Conservation (phyloP, 2,329 filamentous ascomycete genomes). For the Sporothrix dimorphospora region DNA sequence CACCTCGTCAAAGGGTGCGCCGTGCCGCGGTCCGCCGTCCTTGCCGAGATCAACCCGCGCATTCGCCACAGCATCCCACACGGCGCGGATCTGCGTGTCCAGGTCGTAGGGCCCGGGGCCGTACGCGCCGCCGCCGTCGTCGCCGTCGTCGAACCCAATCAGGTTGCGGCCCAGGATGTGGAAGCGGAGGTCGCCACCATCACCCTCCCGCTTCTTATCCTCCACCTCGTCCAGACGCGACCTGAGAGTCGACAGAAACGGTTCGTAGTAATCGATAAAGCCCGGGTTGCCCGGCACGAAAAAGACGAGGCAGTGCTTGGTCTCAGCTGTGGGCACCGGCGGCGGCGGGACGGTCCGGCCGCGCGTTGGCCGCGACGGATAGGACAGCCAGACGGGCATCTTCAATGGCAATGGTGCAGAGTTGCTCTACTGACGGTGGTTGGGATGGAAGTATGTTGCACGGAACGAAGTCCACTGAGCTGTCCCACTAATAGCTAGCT, state of each 20-base stretch:
- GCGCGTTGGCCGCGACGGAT: slow-evolving; percentile 25
- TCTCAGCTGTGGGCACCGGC: not conserved
- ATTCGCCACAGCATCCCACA: slow-evolving; percentile 46
- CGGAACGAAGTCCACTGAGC: not conserved
- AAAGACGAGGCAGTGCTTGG: slow-evolving; percentile 58
- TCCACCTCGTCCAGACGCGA: slow-evolving; percentile 53
- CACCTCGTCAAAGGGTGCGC: slow-evolving; percentile 57
- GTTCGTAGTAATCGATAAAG: slow-evolving; percentile 71
- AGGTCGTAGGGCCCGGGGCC: slow-evolving; percentile 53
- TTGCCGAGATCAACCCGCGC: slow-evolving; percentile 35
- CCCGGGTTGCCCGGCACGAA: slow-evolving; percentile 79
- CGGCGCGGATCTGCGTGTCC: slow-evolving; percentile 55
- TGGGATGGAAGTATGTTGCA: not conserved
- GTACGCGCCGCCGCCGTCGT: slow-evolving; percentile 50
- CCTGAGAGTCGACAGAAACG: slow-evolving; percentile 65
- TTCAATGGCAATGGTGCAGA: not conserved
- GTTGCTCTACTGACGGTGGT: not conserved
- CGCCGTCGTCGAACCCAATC: slow-evolving; percentile 59
- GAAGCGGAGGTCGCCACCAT: slow-evolving; percentile 43
- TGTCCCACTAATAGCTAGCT: not conserved
- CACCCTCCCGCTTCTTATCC: slow-evolving; percentile 28
- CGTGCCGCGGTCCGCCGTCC: slow-evolving; percentile 39
- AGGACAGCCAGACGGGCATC: slow-evolving; percentile 32
- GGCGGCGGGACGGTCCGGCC: not conserved
- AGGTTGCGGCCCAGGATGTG: slow-evolving; percentile 63